Evolutionary conservation across 176 grass and related monocot species (phyloP), one percentile per base, ranked within the genome.

Genomic region (Eremochloa ophiuroides): DNA sequence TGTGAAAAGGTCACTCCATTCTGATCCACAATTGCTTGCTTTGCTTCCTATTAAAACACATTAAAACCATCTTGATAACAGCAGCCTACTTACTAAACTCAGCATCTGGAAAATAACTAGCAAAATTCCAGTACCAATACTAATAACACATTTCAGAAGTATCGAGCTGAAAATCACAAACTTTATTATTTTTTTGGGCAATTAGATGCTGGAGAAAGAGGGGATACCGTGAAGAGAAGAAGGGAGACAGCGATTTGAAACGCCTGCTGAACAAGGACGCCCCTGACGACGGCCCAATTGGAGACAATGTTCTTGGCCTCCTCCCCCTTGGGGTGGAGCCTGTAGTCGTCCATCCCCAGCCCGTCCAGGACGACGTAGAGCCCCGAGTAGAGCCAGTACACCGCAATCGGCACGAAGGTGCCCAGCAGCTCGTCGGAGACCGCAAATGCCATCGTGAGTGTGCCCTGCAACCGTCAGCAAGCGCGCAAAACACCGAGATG

Each of bases 301-400:
- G 94, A 89, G 17, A 97, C 88, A 17, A 93, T 47, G 80, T 97
- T 97, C 84, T 85, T 97, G 56, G 39, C 64, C 48, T 84, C 88
- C 72, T 97, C 94, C 35, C 74, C 83, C 80, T 97, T 93, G 50
- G 94, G 94, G 62, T 97, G 94, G 40, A 97, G 87, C 79, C 94
- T 27, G 82, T 97, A 97, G 69, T 91, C 82, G 50, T 97, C 94
- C 69, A 92, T 81, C 9, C 89, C 91, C 64, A 92, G 72, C 13
- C 64, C 85, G 28, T 91, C 91, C 61, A 97, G 37, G 60, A 89
- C 43, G 76, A 87, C 46, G 85, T 97, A 93, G 39, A 97, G 20
- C 41, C 91, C 94, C 11, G 94, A 97, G 77, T 97, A 97, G 48
- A 91, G 75, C 94, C 94, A 97, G 77, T 97, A 97, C 68, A 97